phyloP scores from a whole-genome alignment of 2,329 filamentous ascomycete species.

The Rutstroemia sp. region DNA sequence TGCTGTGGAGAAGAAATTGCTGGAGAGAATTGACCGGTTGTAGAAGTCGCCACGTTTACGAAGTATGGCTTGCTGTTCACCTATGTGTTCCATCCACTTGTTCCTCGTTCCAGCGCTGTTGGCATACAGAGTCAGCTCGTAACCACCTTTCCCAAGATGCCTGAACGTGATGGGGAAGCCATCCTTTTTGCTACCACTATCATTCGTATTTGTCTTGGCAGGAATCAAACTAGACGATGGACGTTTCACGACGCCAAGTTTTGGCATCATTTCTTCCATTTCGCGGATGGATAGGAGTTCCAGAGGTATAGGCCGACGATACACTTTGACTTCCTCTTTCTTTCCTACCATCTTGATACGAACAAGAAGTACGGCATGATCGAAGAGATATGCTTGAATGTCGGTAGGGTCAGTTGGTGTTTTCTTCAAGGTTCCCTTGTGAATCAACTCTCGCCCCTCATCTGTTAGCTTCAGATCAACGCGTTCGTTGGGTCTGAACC shows the following conservation, averaged over 20 bases:
- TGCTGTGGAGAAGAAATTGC: conserved; percentile 51
- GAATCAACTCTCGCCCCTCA: conserved; percentile 84
- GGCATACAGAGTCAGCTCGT: conserved; percentile 84
- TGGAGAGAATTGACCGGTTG: conserved; percentile 58
- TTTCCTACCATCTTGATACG: conserved; percentile 89
- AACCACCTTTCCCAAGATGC: conserved; percentile 91
- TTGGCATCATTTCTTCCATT: conserved; percentile 93
- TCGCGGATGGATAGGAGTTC: conserved; percentile 90
- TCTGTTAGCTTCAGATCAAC: conserved; percentile 94
- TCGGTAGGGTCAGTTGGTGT: conserved; percentile 79
- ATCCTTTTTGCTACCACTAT: conserved; percentile 57
- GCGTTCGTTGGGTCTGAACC: conserved; percentile 82
- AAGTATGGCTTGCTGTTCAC: conserved; percentile 79
- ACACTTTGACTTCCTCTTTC: conserved; percentile 89
- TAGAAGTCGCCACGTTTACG: conserved; percentile 88
- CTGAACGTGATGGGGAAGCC: conserved; percentile 94
- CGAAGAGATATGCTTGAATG: conserved; percentile 91
- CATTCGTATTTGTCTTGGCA: conserved; percentile 44
- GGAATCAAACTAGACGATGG: conserved; percentile 79
- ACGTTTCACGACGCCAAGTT: conserved; percentile 71
- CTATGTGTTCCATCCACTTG: conserved; percentile 97
- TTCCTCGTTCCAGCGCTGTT: conserved; percentile 78
- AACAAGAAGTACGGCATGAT: conserved; percentile 89
- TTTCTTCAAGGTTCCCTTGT: conserved; percentile 93
- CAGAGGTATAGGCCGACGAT: conserved; percentile 86